Percentiles rank a stretch among this genome's conserved stretches.
Evolutionary conservation across 345 rosid genomes (phyloP).

Genomic region (Lepidium africanum): DNA sequence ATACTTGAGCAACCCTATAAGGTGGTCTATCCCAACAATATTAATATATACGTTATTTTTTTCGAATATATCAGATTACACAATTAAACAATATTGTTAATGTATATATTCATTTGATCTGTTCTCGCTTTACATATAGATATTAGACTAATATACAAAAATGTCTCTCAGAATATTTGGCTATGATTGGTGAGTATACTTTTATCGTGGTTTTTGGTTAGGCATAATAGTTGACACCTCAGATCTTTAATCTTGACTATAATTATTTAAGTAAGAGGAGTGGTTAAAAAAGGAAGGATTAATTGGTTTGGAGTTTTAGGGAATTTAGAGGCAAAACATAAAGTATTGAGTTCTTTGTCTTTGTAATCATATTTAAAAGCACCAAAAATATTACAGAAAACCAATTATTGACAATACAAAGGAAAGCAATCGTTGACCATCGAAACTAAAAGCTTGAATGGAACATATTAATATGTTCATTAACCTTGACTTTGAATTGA

Average conservation of each 20-base stretch:
- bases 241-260: not conserved
- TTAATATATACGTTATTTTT: not conserved
- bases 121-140: no score
- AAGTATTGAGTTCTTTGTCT: not conserved
- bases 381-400: not conserved
- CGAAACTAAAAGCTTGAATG: not conserved
- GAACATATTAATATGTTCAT: not conserved
- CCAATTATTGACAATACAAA: not conserved
- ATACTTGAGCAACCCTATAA: not conserved
- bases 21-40: not conserved
- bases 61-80: not conserved
- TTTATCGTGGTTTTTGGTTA: not conserved
- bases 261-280: not conserved
- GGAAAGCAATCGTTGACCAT: no score
- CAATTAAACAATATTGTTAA: no score
- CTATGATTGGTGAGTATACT: not conserved
- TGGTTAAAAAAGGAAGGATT: not conserved
- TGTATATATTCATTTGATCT: no score
- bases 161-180: not conserved
- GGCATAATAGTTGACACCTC: not conserved
- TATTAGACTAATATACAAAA: not conserved
- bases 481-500: not conserved
- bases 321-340: not conserved
- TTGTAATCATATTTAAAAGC: not conserved
- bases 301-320: not conserved